Percentiles rank a stretch among this genome's conserved stretches.
Conservation (phyloP, 805 yeast species). For the Lachancea lanzarotensis region DNA sequence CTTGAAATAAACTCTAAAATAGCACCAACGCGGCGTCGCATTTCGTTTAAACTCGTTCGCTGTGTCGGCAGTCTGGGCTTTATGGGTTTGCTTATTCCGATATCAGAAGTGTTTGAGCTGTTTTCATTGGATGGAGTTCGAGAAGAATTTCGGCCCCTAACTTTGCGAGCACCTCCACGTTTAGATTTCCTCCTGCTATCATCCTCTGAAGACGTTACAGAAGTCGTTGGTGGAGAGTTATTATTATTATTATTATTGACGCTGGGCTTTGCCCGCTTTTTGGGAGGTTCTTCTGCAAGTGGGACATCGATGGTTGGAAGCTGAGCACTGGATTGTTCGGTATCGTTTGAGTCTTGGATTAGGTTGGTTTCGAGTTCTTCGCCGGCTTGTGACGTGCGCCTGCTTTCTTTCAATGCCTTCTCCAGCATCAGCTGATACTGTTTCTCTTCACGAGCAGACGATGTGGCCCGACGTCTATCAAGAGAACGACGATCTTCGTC, state of each 20-base stretch:
- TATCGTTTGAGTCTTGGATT: not conserved
- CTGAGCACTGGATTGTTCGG: not conserved
- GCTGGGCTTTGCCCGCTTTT: conserved; percentile 3
- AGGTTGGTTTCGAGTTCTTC: conserved; percentile 1
- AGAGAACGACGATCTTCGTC: conserved; percentile 24
- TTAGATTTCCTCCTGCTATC: conserved; percentile 4
- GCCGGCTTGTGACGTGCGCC: conserved; percentile 31
- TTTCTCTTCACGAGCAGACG: conserved; percentile 38
- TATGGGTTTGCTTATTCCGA: conserved; percentile 61
- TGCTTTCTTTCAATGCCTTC: conserved; percentile 37
- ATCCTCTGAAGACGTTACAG: conserved; percentile 7
- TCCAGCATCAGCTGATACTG: conserved; percentile 38
- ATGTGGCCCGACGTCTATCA: conserved; percentile 35
- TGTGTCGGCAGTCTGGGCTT: conserved; percentile 80
- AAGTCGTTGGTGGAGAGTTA: conserved; percentile 4
- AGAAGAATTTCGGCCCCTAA: conserved; percentile 1
- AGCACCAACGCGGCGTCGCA: conserved; percentile 82
- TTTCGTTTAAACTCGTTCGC: conserved; percentile 68
- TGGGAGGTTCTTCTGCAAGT: conserved; percentile 1
- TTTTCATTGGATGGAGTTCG: conserved; percentile 2
- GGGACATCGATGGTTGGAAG: not conserved
- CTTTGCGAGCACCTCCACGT: conserved; percentile 5
- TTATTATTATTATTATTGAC: not conserved
- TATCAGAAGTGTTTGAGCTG: conserved; percentile 23
- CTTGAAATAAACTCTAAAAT: conserved; percentile 86